Evolutionary conservation across 2,329 filamentous ascomycete species (phyloP).

Genomic region (Elsinoe perseae): DNA sequence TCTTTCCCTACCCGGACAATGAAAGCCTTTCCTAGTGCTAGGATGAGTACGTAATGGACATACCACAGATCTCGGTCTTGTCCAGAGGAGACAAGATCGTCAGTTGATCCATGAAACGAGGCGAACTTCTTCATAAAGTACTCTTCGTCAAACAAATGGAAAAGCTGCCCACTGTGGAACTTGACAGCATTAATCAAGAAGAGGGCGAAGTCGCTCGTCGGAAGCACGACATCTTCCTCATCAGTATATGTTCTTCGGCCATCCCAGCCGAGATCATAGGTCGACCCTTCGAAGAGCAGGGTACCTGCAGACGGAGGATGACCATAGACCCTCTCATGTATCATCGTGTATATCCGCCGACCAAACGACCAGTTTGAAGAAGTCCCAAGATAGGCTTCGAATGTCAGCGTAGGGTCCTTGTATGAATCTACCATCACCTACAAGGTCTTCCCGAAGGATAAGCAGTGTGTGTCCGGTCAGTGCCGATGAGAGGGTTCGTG

Average conservation of each 20-base stretch:
- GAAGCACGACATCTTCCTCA: constrained; percentile 36
- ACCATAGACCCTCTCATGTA: constrained; percentile 41
- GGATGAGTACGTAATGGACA: constrained; percentile 46
- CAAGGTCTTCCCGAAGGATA: not conserved
- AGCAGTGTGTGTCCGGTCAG: not conserved
- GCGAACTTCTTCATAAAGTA: constrained; percentile 42
- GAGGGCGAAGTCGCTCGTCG: constrained; percentile 45
- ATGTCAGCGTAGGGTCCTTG: not conserved
- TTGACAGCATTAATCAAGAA: constrained; percentile 51
- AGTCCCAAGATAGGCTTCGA: constrained; percentile 45
- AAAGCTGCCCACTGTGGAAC: constrained; percentile 48
- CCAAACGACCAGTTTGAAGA: constrained; percentile 52
- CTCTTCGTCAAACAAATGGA: constrained; percentile 49
- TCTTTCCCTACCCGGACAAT: constrained; percentile 32
- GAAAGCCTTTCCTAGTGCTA: constrained; percentile 51
- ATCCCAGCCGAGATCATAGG: constrained; percentile 48
- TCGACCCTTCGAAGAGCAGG: constrained; percentile 45
- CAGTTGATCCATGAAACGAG: constrained; percentile 33
- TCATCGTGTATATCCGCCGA: constrained; percentile 42
- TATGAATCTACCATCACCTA: not conserved
- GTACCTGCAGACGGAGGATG: constrained; percentile 37
- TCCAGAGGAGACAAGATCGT: constrained; percentile 22
- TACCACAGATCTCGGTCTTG: constrained; percentile 38
- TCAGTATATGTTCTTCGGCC: constrained; percentile 30
- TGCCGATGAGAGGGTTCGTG: not conserved